Base-by-base conservation (phyloP, 2,329 filamentous ascomycete genomes). In the Xylariaceae sp. region DNA sequence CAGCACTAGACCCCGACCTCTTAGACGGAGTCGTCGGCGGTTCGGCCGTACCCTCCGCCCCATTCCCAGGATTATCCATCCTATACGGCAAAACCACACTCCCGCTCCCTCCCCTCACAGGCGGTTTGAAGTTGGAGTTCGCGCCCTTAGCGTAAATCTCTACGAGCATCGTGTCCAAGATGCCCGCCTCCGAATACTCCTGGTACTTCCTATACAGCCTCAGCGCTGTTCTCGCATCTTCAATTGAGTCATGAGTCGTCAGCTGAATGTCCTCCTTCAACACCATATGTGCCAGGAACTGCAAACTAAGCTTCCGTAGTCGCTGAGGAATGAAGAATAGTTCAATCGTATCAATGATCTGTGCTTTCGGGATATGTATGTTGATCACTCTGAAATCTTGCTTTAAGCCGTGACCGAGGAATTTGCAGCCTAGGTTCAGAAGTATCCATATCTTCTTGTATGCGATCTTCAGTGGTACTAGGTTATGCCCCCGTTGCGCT, bases 381-480 rank as follows among this genome's bases (percentile, higher is more conserved):
- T 99, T 99, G 71, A 96, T 95, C 48, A 95, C 95, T 46, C 94
- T 89, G 72, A 99, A 97, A 69, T 99, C 94, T 60, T 94, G 92
- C 58, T 89, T 89, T 39, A 99, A 76, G 4, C 92, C 92, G 63
- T 99, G 94, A 2, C 94, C 94, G 5, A 99, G 81, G 66, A 99
- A 99, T 55, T 89, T 83, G 70, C 90, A 96, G 42, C 94, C 94
- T 0, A 97, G 78, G 65, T 99, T 99, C 31, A 99, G 80, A 15
- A 99, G 78, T 14, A 97, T 82, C 95, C 95, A 99, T 30, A 99
- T 83, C 68, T 96, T 96, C 71, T 99, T 99, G 76, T 97, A 99
- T 1, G 89, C 91, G 50, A 88, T 81, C 67, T 99, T 99, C 38
- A 97, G 77, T 1, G 87, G 81, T 9, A 97, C 85, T 0, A 97